Evolutionary conservation across 306 rosid species (phyloP), one percentile per base, ranked within the genome.

Genomic region (Vigna unguiculata): DNA sequence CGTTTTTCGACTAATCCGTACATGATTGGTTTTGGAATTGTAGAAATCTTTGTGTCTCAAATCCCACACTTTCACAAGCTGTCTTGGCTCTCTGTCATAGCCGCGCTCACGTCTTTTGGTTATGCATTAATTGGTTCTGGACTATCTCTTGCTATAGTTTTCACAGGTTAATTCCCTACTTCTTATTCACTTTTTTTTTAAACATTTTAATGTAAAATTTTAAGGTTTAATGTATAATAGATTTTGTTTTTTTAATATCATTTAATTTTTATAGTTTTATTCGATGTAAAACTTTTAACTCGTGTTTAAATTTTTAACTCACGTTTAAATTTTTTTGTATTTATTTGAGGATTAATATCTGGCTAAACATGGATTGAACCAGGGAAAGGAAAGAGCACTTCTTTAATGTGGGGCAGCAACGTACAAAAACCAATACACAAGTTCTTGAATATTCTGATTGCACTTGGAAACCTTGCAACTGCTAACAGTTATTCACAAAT

Each of bases 391-490:
- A 81, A 72, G 51, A 80, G 17, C 30, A 72, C 90, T 13, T 82
- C 57, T 48, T 15, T 84, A 11, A 5, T 22, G 54, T 83, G 79
- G 14, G 54, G 24, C 25, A 69, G 72, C 43, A 25, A 40, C 9
- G 82, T 25, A 5, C 55, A 21, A 62, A 72, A 17, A 21, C 0
- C 83, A 28, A 13, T 66, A 0, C 77, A 82, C 3, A 25, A 25
- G 47, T 3, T 64, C 0, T 86, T 87, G 88, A 80, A 58, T 14
- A 80, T 63, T 88, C 79, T 86, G 7, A 49, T 83, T 55, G 86
- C 92, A 40, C 24, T 79, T 4, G 90, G 92, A 45, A 88, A 86
- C 24, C 59, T 88, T n/a, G 90, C 92, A 16, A 72, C 86, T 49
- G 87, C 90, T 48, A 71, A 81, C 28, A 1, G 49, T 4, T 84